Evolutionary conservation across 805 yeast genomes (phyloP), one percentile per base, ranked within the genome.

Genomic region (Ogataea methylovora): DNA sequence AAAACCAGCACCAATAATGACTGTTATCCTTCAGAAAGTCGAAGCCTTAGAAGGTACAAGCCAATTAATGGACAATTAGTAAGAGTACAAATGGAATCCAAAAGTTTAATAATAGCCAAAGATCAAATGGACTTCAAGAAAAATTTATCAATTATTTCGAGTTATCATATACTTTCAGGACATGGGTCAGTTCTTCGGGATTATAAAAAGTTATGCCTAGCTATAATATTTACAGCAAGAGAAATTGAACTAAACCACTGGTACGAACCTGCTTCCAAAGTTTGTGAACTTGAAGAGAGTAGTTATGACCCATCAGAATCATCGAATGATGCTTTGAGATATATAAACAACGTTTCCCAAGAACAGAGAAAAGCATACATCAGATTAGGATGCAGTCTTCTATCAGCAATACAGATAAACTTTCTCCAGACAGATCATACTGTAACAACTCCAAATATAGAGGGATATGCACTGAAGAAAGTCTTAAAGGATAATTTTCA

Each of bases 371-470:
- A 32, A 1, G 36, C 48, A 5, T 73, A 71, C 42, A 54, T 71
- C 26, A 42, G 45, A 19, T 52, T 54, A 45, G 78, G 77, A 4
- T 50, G 63, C 29, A 55, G 59, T 41, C 48, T 73, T 13, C 37
- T 72, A 38, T 53, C 65, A 21, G 66, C 72, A 14, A 52, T 74
- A 13, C 71, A 69, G 41, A 58, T 72, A 39, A 69, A 71, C 45
- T 73, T 71, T 42, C 57, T 71, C 36, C 78, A 72, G 39, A 69
- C 77, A 1, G 78, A 73, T 46, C 79, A 73, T 44, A 73, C 67
- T 46, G 64, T 69, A 14, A 67, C 73, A 15, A 34, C 46, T 18
- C 67, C 73, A n/a, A 61, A 57, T 33, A 48, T 71, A 15, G 75
- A 71, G 36, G 75, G 76, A 1, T 40, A 46, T 27, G 65, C 60